phyloP scores from a whole-genome alignment of 768 basidiomycete species.

The Cubamyces lactineus region DNA sequence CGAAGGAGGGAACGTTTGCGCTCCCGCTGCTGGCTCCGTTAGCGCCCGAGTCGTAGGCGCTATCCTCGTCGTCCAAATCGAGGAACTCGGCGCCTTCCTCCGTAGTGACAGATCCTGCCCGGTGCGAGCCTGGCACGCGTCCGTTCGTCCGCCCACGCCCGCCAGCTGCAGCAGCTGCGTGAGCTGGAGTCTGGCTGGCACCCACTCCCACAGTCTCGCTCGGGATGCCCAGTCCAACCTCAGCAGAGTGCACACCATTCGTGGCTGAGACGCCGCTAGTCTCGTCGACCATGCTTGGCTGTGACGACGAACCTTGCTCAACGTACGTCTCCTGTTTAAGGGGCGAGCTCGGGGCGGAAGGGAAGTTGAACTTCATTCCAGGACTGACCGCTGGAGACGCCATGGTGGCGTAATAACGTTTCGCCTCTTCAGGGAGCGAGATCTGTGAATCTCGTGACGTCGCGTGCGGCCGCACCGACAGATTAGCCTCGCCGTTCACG shows the following conservation, averaged over 20 bases:
- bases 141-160: constrained; percentile 12
- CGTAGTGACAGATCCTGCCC: constrained; percentile 23
- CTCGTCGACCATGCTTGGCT: background rate
- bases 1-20: constrained; percentile 19
- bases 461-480: constrained; percentile 33
- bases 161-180: background rate
- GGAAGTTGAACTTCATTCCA: constrained; percentile 23
- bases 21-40: constrained; percentile 14
- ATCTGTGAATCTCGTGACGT: constrained; percentile 68
- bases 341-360: constrained; percentile 19
- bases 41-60: constrained; percentile 39
- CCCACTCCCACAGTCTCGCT: background rate
- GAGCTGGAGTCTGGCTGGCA: background rate
- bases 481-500: constrained; percentile 26
- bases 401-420: constrained; percentile 70
- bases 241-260: background rate
- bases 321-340: constrained; percentile 18
- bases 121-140: constrained; percentile 11
- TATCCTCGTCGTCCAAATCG: constrained; percentile 60
- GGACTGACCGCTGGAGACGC: constrained; percentile 62
- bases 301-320: constrained; percentile 17
- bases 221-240: constrained; percentile 9
- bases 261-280: background rate
- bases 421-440: constrained; percentile 77
- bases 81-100: constrained; percentile 60